Evolutionary conservation across 805 yeast genomes (phyloP), one percentile per base, ranked within the genome.

Genomic region (Candida odintsovae): DNA sequence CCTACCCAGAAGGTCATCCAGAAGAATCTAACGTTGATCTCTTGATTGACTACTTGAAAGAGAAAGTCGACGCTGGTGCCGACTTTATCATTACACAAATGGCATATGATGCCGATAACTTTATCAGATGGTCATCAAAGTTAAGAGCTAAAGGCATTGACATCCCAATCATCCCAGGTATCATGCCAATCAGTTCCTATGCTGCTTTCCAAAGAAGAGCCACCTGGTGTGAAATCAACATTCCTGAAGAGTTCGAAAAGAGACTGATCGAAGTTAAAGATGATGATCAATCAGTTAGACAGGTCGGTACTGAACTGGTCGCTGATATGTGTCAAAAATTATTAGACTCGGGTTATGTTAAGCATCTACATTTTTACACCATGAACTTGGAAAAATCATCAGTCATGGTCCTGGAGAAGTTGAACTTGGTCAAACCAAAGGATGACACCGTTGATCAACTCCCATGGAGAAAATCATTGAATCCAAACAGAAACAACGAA

Each of bases 171-270:
- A 83, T 94, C 49, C 99, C 99, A 1, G 99, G 99, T 13, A 90
- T 94, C 66, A 94, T 94, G 99, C 99, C 99, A 20, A 90, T 94
- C 48, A 82, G 95, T n/a, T 88, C 97, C 3, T 90, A 92, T 67
- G 86, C 95, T 22, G 81, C 96, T 4, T 94, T 94, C 64, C 66
- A 90, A 52, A 83, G 99, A 71, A 80, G 99, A 64, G 96, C 97
- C 18, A 81, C 81, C 45, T 94, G 99, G 99, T 89, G 95, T 49
- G 85, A 86, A 59, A 83, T 94, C 56, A 67, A 76, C 37, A 75
- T 94, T 49, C 99, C 99, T 3, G 75, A 76, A 50, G 73, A 77
- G 42, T 90, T 90, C 65, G 66, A 80, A 54, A 80, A 78, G 22
- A 76, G 69, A 39, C 73, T 94, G 57, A 90, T 85, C 42, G 89